Conservation (phyloP, 2,329 filamentous ascomycete species). For the Colletotrichum sp. region DNA sequence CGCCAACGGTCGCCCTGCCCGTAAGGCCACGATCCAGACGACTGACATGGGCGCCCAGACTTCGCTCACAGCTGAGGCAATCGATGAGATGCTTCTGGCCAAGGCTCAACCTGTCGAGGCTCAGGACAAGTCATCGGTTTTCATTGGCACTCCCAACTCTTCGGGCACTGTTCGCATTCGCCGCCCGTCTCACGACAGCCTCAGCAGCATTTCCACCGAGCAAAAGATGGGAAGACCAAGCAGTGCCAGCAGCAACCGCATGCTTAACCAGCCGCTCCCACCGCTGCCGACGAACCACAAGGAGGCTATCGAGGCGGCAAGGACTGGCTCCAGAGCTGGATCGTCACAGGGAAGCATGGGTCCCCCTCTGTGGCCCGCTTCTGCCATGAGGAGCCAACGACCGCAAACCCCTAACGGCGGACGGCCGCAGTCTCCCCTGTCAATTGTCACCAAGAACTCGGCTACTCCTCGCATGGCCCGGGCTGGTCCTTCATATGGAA, state of each 20-base stretch:
- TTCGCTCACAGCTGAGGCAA: slow-evolving; percentile 78
- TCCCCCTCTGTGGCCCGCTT: slow-evolving; percentile 83
- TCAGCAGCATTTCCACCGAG: slow-evolving; percentile 41
- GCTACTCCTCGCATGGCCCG: slow-evolving; percentile 60
- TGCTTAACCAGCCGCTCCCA: slow-evolving; percentile 54
- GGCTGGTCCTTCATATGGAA: slow-evolving; percentile 47
- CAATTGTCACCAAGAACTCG: slow-evolving; percentile 56
- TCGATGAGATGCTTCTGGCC: slow-evolving; percentile 75
- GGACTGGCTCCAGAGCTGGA: slow-evolving; percentile 62
- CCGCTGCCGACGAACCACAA: slow-evolving; percentile 85
- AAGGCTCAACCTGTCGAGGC: slow-evolving; percentile 41
- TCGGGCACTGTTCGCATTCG: slow-evolving; percentile 48
- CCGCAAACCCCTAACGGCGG: slow-evolving; percentile 67
- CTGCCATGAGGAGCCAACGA: slow-evolving; percentile 61
- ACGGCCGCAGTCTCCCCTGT: slow-evolving; percentile 45
- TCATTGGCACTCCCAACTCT: slow-evolving; percentile 42
- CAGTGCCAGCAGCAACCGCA: slow-evolving; percentile 73
- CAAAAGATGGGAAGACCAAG: slow-evolving; percentile 59
- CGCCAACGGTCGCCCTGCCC: slow-evolving; percentile 42
- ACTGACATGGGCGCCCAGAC: slow-evolving; percentile 83
- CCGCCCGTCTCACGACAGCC: slow-evolving; percentile 53
- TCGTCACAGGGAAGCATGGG: slow-evolving; percentile 72
- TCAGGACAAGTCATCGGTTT: slow-evolving; percentile 36
- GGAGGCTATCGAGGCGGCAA: slow-evolving; percentile 82
- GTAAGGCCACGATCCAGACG: slow-evolving; percentile 49